Percentiles rank a stretch among this genome's conserved stretches.
Evolutionary conservation across 225 moss, liverwort and hornwort species (phyloP).

Genomic region (Polytrichum commune): DNA sequence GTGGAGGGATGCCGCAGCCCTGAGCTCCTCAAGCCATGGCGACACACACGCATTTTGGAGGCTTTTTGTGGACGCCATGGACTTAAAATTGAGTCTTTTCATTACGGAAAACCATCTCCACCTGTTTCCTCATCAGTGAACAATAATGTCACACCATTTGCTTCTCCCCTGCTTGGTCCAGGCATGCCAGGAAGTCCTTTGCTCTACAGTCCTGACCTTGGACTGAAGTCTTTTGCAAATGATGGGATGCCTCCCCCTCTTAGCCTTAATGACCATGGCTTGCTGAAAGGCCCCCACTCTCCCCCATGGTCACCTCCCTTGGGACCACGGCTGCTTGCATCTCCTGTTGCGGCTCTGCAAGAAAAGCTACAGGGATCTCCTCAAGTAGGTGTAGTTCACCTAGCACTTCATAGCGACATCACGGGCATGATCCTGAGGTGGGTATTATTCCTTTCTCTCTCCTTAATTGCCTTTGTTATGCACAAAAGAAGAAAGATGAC

Average conservation of each 20-base stretch:
- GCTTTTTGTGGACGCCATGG: constrained; percentile 85
- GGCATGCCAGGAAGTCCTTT: constrained; percentile 69
- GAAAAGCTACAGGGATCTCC: constrained; percentile 83
- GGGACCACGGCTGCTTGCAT: constrained; percentile 77
- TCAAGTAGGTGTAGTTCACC: constrained; percentile 94
- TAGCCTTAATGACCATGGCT: constrained; percentile 64
- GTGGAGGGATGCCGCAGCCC: constrained; percentile 91
- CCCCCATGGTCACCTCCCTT: constrained; percentile 80
- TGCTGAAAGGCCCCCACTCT: constrained; percentile 45
- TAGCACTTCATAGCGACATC: constrained; percentile 85
- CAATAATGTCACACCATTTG: constrained; percentile 67
- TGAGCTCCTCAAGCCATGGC: constrained; percentile 73
- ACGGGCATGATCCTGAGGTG: constrained; percentile 85
- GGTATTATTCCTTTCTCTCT: neutral
- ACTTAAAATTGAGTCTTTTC: constrained; percentile 75
- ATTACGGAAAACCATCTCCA: constrained; percentile 24
- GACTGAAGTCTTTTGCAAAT: constrained; percentile 48
- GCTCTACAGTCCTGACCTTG: constrained; percentile 69
- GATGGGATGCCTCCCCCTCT: constrained; percentile 76
- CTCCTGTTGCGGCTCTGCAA: constrained; percentile 70
- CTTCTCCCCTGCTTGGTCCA: constrained; percentile 73
- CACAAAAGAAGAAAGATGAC: no score
- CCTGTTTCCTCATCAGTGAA: constrained; percentile 15
- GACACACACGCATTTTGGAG: constrained; percentile 79
- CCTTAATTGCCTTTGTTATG: neutral